phyloP scores from a whole-genome alignment of 1,284 basidiomycete species.

The Thecaphora thlaspeos region DNA sequence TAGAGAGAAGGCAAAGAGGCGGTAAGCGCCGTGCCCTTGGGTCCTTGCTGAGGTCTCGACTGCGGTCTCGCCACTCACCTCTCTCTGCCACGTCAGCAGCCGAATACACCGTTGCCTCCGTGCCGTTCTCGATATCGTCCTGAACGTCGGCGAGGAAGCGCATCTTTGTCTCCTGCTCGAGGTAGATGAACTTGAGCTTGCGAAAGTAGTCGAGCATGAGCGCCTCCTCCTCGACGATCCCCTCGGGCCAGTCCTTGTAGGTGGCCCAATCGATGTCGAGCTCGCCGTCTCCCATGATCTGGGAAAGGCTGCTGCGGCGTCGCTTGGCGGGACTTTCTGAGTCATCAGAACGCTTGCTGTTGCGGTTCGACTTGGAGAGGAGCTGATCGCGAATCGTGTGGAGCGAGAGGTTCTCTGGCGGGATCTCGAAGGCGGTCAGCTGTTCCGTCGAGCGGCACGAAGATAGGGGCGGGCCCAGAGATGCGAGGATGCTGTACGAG shows the following conservation, averaged over 20 bases:
- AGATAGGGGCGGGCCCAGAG: constrained; percentile 8
- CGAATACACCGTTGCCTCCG: constrained; percentile 48
- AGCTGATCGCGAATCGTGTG: constrained; percentile 34
- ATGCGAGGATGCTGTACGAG: constrained; percentile 14
- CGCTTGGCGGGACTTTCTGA: constrained; percentile 16
- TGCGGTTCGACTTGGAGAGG: constrained; percentile 30
- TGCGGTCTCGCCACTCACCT: too few species aligned
- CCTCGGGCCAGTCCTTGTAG: constrained; percentile 46
- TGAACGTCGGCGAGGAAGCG: constrained; percentile 49
- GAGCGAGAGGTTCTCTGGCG: constrained; percentile 31
- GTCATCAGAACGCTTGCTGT: constrained; percentile 8
- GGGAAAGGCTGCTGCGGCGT: constrained; percentile 35
- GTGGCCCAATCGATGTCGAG: constrained; percentile 48
- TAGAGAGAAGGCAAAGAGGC: background rate
- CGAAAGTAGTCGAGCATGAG: constrained; percentile 48
- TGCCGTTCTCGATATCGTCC: constrained; percentile 48
- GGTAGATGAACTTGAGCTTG: constrained; percentile 53
- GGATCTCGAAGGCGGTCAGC: constrained; percentile 30
- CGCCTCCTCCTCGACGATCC: constrained; percentile 42
- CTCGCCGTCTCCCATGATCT: constrained; percentile 27
- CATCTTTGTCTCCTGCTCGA: constrained; percentile 53
- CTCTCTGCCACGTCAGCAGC: constrained; percentile 44
- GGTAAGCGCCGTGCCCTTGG: too few species aligned
- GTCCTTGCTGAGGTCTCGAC: too few species aligned
- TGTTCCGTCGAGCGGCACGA: constrained; percentile 3